phyloP scores from a whole-genome alignment of 75 land plant genomes.

The Sequoia sempervirens region DNA sequence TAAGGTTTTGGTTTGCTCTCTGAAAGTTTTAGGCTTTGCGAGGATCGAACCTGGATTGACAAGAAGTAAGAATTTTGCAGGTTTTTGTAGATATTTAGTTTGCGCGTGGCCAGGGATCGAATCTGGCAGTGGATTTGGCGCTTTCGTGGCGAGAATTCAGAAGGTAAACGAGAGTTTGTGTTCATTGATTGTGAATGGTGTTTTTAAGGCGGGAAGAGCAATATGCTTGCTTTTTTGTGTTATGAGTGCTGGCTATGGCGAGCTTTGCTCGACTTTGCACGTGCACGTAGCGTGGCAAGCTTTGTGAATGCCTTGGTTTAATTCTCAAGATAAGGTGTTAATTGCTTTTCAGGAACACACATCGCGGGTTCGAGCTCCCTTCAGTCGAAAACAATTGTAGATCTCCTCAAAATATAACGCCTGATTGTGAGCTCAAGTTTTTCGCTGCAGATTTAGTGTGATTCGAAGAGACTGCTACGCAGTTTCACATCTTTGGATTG shows the following conservation, averaged over 20 bases:
- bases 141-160: background rate
- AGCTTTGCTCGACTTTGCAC: background rate
- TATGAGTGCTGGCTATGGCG: background rate
- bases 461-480: background rate
- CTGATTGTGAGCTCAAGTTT: background rate
- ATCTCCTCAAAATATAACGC: background rate
- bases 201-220: background rate
- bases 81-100: background rate
- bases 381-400: background rate
- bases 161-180: background rate
- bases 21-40: background rate
- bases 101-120: constrained; percentile 1
- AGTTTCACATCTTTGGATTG: background rate
- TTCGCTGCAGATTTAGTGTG: background rate
- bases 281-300: background rate
- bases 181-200: background rate
- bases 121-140: background rate
- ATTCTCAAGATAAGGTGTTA: background rate
- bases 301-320: background rate
- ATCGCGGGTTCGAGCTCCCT: constrained; percentile 7
- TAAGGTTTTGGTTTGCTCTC: background rate
- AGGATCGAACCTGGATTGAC: background rate
- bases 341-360: background rate
- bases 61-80: background rate
- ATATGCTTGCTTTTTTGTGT: background rate